These are phyloP conservation scores for Penicillium sclerotiorum DNA, from an alignment of 2,329 filamentous ascomycete species.

Conservation along the genomic window DNA sequence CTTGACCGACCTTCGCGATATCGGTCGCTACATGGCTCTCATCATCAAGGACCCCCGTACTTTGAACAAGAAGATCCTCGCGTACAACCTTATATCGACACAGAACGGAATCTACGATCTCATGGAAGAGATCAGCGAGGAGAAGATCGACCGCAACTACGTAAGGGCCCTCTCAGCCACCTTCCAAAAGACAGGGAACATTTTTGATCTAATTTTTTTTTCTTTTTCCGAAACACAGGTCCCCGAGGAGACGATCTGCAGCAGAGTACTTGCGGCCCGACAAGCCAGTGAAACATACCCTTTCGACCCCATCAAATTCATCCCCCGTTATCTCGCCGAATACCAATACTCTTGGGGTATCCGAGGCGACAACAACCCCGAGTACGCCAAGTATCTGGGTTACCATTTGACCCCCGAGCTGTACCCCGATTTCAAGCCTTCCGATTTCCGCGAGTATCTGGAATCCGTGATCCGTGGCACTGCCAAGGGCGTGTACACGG, in stretches of 20 bases:
- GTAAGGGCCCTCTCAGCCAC: conserved; percentile 29
- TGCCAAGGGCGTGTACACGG: conserved; percentile 40
- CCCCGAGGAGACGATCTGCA: conserved; percentile 38
- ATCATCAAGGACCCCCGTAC: conserved; percentile 58
- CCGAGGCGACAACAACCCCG: conserved; percentile 57
- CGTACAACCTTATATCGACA: conserved; percentile 50
- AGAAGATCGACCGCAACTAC: conserved; percentile 47
- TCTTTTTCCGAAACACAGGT: conserved; percentile 26
- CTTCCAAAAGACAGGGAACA: background rate
- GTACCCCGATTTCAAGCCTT: conserved; percentile 55
- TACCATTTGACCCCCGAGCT: conserved; percentile 57
- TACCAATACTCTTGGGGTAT: conserved; percentile 53
- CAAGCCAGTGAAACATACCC: conserved; percentile 41
- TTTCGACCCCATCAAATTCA: conserved; percentile 39
- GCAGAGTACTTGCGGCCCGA: conserved; percentile 36
- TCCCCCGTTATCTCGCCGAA: conserved; percentile 42
- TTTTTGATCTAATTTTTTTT: conserved; percentile 16
- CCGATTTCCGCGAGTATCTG: conserved; percentile 44
- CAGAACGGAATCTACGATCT: conserved; percentile 52
- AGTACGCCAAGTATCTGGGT: conserved; percentile 58
- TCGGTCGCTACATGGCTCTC: conserved; percentile 55
- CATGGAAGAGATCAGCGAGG: conserved; percentile 53
- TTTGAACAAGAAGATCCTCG: conserved; percentile 56
- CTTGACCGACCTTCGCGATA: conserved; percentile 55
- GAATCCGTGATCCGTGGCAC: conserved; percentile 47